A percentile compares a stretch with the other conserved stretches of the same genome.
Conservation (phyloP, 768 basidiomycete species). For the Agaricus blazei region DNA sequence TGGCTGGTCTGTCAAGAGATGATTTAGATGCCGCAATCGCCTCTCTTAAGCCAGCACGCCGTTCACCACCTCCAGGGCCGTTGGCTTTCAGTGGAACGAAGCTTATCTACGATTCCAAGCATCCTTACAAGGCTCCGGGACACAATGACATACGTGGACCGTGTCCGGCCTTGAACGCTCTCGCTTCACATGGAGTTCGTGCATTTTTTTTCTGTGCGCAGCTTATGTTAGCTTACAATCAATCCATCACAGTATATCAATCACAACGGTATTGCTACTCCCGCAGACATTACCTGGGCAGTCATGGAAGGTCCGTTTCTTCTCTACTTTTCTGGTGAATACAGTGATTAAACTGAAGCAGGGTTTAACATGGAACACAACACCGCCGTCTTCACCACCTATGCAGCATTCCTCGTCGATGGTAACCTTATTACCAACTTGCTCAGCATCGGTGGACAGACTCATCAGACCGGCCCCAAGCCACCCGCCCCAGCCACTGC, state of each 20-base stretch:
- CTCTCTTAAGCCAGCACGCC: not conserved
- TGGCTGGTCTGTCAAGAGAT: slow-evolving; percentile 18
- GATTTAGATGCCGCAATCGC: slow-evolving; percentile 13
- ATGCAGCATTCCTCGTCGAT: slow-evolving; percentile 16
- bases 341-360: not conserved
- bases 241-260: slow-evolving; percentile 10
- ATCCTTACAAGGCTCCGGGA: slow-evolving; percentile 14
- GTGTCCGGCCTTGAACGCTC: slow-evolving; percentile 17
- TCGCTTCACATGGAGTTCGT: slow-evolving; percentile 16
- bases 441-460: slow-evolving; percentile 17
- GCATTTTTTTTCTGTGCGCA: not conserved
- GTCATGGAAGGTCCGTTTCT: slow-evolving; percentile 13
- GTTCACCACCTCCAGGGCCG: slow-evolving; percentile 8
- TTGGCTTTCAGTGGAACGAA: slow-evolving; percentile 10
- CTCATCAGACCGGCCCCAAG: slow-evolving; percentile 12
- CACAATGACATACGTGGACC: slow-evolving; percentile 14
- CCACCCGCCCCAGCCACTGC: slow-evolving; percentile 16
- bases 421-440: slow-evolving; percentile 15
- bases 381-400: slow-evolving; percentile 12
- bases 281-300: slow-evolving; percentile 11
- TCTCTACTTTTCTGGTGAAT: not conserved
- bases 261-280: slow-evolving; percentile 11
- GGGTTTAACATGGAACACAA: slow-evolving; percentile 18
- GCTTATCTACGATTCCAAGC: slow-evolving; percentile 12
- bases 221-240: not conserved